Base-by-base conservation (phyloP, 164 flowering plant genomes). In the Piper betle region DNA sequence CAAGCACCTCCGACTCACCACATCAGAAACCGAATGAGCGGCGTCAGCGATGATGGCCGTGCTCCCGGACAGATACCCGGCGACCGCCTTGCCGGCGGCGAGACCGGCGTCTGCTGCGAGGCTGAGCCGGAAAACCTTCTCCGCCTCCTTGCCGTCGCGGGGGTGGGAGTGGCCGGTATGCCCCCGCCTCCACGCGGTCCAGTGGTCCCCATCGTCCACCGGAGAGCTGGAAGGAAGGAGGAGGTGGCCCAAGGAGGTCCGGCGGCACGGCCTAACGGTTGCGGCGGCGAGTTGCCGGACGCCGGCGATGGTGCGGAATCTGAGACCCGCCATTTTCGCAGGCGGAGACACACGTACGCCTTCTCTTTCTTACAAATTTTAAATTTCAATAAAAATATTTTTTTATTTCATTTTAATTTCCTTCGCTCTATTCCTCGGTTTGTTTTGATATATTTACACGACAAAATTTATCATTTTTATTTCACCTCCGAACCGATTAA, bases 31-130 rank as follows among this genome's bases (percentile, higher is more conserved):
- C 1, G 99, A 94, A 75, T 91, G 96, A 37, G 92, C 96, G 3
- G 99, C 99, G 61, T 91, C 97, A 16, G 97, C 99, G 11, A 94
- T 81, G 58, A 91, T 82, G 1, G 96, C 97, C 2, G 96, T 91
- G 74, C 96, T 91, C 2, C 97, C 99, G 37, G 95, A 66, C 4
- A 94, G 38, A 68, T 88, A 91, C 0, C 96, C 99, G 7, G 99
- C 83, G 10, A 87, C 16, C 37, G 88, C 79, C 66, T 88, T 94
- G 9, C 91, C 88, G 15, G 81, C 41, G 19, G 96, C 80, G 37
- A 94, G 67, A 5, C 77, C 79, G 18, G 88, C 66, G 54, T 88
- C 97, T 10, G 97, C 86, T 16, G 77, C 84, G 38, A 94, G 84
- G n/a, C 99, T 96, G 37, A 91, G 66, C 37, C 71, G 75, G 77